A percentile compares a stretch with the other conserved stretches of the same genome.
phyloP scores from a whole-genome alignment of 148 eudicot species.

The Cornus controversa region DNA sequence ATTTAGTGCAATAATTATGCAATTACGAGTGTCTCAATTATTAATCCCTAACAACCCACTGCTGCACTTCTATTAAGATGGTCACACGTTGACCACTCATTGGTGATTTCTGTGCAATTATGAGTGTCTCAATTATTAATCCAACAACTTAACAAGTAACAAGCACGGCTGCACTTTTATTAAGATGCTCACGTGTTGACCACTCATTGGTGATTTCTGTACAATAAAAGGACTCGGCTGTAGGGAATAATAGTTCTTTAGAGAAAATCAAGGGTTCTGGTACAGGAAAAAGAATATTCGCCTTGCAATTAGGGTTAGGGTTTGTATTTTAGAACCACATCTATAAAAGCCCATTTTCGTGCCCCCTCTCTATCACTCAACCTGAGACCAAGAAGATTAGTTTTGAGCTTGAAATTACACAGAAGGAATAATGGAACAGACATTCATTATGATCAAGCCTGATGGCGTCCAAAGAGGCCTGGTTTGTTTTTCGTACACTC shows the following conservation, averaged over 20 bases:
- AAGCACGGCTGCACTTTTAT: too few species aligned
- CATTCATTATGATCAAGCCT: slow-evolving; percentile 86
- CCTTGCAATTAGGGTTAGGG: background rate
- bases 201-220: too few species aligned
- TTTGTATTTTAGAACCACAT: background rate
- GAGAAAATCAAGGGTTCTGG: background rate
- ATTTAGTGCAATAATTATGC: too few species aligned
- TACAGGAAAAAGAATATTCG: background rate
- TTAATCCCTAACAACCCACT: too few species aligned
- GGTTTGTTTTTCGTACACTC: slow-evolving; percentile 28
- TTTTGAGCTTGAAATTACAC: background rate
- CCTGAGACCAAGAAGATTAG: background rate
- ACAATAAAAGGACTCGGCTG: too few species aligned
- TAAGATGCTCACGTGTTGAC: background rate
- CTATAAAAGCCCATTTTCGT: background rate
- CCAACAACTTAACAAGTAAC: too few species aligned
- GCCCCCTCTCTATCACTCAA: background rate
- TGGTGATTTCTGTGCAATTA: background rate
- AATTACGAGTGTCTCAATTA: too few species aligned
- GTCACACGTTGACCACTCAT: background rate
- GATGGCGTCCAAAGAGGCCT: slow-evolving; percentile 83
- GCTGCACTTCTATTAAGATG: too few species aligned
- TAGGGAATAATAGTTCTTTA: too few species aligned
- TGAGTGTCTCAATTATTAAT: too few species aligned
- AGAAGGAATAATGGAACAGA: slow-evolving; percentile 62